These are phyloP conservation scores for Lithocarpus polystachyus DNA, from an alignment of 306 rosid species.

Conservation along the genomic window DNA sequence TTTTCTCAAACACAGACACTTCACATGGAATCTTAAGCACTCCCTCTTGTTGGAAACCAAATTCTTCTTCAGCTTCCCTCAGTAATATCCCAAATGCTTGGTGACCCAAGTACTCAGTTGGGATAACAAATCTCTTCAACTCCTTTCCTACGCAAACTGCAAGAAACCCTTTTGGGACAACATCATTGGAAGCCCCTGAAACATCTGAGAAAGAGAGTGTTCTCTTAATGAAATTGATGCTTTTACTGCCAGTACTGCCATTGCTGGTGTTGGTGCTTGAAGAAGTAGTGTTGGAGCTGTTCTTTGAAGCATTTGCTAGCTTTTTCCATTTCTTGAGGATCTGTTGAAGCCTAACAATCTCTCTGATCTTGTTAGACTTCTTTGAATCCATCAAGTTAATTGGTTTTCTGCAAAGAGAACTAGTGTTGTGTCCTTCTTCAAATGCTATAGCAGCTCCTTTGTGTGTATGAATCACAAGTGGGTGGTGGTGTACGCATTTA, in stretches of 20 bases:
- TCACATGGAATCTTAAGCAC: slow-evolving; percentile 73
- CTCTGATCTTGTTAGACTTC: slow-evolving; percentile 76
- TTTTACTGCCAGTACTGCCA: slow-evolving; percentile 18
- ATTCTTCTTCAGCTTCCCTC: slow-evolving; percentile 64
- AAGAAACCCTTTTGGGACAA: slow-evolving; percentile 77
- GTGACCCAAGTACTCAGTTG: slow-evolving; percentile 60
- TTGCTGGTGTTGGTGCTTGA: not conserved
- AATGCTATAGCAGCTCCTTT: too few relatives aligned
- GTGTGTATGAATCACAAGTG: slow-evolving; percentile 18
- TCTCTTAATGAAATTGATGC: slow-evolving; percentile 39
- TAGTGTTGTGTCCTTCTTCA: not conserved
- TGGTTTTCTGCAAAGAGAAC: not conserved
- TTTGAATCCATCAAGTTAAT: slow-evolving; percentile 50
- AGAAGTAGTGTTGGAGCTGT: not conserved
- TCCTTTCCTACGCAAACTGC: slow-evolving; percentile 82
- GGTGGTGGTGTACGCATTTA: slow-evolving; percentile 35
- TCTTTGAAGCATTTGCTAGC: slow-evolving; percentile 34
- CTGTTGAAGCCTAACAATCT: slow-evolving; percentile 88
- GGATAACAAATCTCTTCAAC: slow-evolving; percentile 72
- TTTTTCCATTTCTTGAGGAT: slow-evolving; percentile 89
- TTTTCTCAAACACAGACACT: slow-evolving; percentile 47
- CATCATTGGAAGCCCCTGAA: slow-evolving; percentile 5
- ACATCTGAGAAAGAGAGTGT: slow-evolving; percentile 38
- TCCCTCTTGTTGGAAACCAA: slow-evolving; percentile 76
- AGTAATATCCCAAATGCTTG: slow-evolving; percentile 57